Percentiles rank a stretch among this genome's conserved stretches.
Conservation (phyloP, 352 stramenopile genomes). For the Phytophthora ohioensis region DNA sequence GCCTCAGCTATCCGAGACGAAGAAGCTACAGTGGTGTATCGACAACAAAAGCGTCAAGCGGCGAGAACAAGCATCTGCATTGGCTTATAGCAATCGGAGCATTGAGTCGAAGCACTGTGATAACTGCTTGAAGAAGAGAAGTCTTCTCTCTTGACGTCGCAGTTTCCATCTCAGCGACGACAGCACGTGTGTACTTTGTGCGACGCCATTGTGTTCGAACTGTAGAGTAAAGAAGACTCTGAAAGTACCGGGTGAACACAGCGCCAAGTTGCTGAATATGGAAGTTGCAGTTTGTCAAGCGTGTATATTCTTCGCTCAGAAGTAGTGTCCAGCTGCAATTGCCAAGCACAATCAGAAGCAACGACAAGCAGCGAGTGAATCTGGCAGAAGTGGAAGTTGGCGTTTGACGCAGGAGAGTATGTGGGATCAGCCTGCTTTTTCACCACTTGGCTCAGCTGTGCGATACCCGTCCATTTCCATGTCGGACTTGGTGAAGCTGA, state of each 20-base stretch:
- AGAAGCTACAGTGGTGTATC: constrained; percentile 29
- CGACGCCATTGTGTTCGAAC: constrained; percentile 6
- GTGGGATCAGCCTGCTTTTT: constrained; percentile 8
- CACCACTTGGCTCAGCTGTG: neutral
- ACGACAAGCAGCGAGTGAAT: neutral
- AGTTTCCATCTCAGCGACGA: constrained; percentile 7
- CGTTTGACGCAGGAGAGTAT: constrained; percentile 10
- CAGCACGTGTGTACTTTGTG: constrained; percentile 11
- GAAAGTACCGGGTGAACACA: constrained; percentile 3
- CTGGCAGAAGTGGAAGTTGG: neutral
- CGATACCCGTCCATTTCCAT: constrained; percentile 22
- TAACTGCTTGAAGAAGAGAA: constrained; percentile 11
- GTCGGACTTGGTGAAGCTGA: constrained; percentile 10
- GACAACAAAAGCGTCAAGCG: constrained; percentile 18
- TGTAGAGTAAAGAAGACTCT: constrained; percentile 19
- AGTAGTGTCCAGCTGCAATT: constrained; percentile 10
- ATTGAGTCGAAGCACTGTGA: neutral
- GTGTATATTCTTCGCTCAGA: constrained; percentile 15
- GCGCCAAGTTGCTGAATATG: constrained; percentile 12
- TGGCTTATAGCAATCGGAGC: neutral
- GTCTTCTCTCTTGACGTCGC: constrained; percentile 7
- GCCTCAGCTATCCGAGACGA: constrained; percentile 8
- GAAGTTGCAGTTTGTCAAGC: constrained; percentile 11
- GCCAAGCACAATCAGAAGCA: constrained; percentile 1
- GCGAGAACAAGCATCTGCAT: constrained; percentile 7